Conservation (phyloP, 441 rosid species). For the Omphalea diandra region DNA sequence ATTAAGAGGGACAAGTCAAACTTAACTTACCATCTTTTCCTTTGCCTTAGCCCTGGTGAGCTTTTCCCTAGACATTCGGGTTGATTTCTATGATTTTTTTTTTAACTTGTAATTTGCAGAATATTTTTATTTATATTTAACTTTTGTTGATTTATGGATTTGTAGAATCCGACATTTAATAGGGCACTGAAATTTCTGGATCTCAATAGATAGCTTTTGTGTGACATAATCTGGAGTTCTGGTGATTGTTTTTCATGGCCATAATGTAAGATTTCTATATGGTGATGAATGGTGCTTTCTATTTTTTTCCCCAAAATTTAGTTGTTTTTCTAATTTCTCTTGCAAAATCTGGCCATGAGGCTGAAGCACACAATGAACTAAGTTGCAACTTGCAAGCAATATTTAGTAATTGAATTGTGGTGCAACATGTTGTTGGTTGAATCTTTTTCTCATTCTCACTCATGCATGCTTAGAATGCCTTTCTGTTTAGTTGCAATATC, state of each 20-base stretch:
- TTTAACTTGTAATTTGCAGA: too few species aligned
- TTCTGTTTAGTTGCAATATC: neutral
- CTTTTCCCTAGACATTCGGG: slow-evolving; percentile 7
- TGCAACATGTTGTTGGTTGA: neutral
- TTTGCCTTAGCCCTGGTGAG: slow-evolving; percentile 93
- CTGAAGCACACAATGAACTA: too few species aligned
- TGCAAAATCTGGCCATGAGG: too few species aligned
- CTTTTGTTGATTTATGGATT: too few species aligned
- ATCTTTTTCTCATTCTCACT: too few species aligned
- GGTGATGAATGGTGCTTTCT: neutral
- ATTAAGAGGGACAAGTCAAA: slow-evolving; percentile 91
- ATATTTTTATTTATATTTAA: too few species aligned
- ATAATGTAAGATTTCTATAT: neutral
- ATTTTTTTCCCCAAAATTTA: too few species aligned
- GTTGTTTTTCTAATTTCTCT: too few species aligned
- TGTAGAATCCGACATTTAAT: too few species aligned
- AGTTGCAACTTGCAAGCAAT: neutral
- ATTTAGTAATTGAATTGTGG: neutral
- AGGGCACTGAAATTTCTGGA: neutral
- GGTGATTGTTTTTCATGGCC: neutral
- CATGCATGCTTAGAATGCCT: neutral
- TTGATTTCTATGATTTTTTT: too few species aligned
- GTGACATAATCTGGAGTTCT: neutral
- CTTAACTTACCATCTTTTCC: slow-evolving; percentile 86
- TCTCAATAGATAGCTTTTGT: neutral